Evolutionary conservation across 768 basidiomycete species (phyloP).

Genomic region (Gyrodon lividus): DNA sequence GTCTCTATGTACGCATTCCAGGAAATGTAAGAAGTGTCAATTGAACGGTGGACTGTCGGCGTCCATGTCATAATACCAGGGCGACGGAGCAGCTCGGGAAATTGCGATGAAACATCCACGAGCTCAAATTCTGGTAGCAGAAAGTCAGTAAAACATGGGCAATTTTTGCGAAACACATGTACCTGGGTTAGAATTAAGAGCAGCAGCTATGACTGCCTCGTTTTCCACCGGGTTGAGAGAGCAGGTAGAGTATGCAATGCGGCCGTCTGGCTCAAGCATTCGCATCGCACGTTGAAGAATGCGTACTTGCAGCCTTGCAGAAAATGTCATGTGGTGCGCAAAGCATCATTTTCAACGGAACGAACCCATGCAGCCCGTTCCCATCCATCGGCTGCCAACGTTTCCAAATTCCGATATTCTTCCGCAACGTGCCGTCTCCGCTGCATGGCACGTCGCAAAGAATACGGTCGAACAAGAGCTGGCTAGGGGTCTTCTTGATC

Average conservation of each 20-base stretch:
- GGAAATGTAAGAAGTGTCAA: constrained; percentile 51
- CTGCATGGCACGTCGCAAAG: constrained; percentile 97
- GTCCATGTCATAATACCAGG: constrained; percentile 80
- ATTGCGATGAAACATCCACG: constrained; percentile 69
- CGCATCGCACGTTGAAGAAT: constrained; percentile 93
- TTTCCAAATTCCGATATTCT: constrained; percentile 95
- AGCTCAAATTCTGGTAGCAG: constrained; percentile 62
- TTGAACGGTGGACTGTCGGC: constrained; percentile 59
- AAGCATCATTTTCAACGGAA: constrained; percentile 4
- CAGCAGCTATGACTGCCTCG: constrained; percentile 91
- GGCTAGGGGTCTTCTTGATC: constrained; percentile 39
- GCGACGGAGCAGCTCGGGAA: constrained; percentile 71
- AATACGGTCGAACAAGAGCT: constrained; percentile 87
- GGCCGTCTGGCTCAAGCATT: constrained; percentile 75
- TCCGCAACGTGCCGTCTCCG: constrained; percentile 93
- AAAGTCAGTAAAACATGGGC: background rate
- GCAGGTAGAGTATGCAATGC: constrained; percentile 97
- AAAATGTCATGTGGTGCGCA: constrained; percentile 4
- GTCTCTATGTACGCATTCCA: constrained; percentile 60
- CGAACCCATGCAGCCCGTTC: constrained; percentile 85
- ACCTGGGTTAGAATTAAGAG: constrained; percentile 72
- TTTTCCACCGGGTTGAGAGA: constrained; percentile 97
- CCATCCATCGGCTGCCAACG: constrained; percentile 87
- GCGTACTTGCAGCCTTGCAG: constrained; percentile 78
- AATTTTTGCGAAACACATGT: background rate